A percentile compares a stretch with the other conserved stretches of the same genome.
phyloP scores from a whole-genome alignment of 140 eudicot genomes.

The Cichorium intybus region DNA sequence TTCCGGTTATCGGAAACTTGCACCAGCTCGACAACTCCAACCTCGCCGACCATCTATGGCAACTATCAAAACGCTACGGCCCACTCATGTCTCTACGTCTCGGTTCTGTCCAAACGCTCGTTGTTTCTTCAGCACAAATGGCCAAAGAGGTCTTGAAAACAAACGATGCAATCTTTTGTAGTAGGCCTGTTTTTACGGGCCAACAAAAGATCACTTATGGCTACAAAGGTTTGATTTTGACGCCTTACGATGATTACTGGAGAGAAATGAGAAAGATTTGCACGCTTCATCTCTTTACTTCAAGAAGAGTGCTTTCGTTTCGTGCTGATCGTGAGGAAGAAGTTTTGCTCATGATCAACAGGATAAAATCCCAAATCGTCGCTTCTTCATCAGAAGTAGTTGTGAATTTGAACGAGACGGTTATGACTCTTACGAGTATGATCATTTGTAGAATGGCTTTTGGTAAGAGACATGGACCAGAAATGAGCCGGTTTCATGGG shows the following conservation, averaged over 20 bases:
- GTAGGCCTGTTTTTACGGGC: conserved; percentile 23
- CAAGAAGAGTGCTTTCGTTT: conserved; percentile 26
- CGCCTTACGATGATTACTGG: conserved; percentile 31
- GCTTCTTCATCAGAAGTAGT: conserved; percentile 3
- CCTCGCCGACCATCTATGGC: conserved; percentile 25
- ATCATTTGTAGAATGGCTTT: conserved; percentile 25
- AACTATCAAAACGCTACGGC: conserved; percentile 29
- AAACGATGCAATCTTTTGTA: conserved; percentile 22
- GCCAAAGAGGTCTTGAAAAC: conserved; percentile 40
- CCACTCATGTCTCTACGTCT: conserved; percentile 31
- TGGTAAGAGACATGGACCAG: conserved; percentile 18
- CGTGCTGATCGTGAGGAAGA: conserved; percentile 27
- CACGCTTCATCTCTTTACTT: conserved; percentile 21
- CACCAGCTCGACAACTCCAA: conserved; percentile 28
- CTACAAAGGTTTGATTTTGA: conserved; percentile 18
- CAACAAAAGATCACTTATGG: conserved; percentile 22
- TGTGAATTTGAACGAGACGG: conserved; percentile 21
- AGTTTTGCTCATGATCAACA: conserved; percentile 23
- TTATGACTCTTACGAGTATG: conserved; percentile 22
- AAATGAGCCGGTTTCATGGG: conserved; percentile 18
- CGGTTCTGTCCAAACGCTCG: conserved; percentile 27
- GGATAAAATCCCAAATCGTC: conserved; percentile 4
- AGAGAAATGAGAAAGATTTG: conserved; percentile 28
- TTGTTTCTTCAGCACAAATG: conserved; percentile 30
- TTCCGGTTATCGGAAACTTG: conserved; percentile 39